phyloP scores from a whole-genome alignment of 345 rosid genomes.

The Zanthoxylum bungeanum region DNA sequence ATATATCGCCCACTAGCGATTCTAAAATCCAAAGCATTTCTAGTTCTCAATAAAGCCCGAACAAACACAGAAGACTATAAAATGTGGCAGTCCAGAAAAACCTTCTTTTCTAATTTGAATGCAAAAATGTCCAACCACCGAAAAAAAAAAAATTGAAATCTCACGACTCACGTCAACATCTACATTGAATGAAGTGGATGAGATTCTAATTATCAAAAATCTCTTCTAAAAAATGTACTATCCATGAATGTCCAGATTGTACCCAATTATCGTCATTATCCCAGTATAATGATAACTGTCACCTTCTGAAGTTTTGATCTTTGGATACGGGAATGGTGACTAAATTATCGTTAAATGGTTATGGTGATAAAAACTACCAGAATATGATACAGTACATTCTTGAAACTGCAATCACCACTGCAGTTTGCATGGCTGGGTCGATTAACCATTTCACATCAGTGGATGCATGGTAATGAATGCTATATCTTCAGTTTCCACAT shows the following conservation, averaged over 20 bases:
- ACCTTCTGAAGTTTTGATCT: not conserved
- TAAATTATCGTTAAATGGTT: not conserved
- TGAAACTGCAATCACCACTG: not conserved
- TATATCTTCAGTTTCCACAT: not conserved
- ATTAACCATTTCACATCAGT: not conserved
- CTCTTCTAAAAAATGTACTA: conserved; percentile 20
- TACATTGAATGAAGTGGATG: no score
- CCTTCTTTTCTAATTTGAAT: no score
- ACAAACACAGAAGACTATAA: no score
- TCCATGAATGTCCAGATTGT: not conserved
- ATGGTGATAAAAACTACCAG: conserved; percentile 6
- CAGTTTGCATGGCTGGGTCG: not conserved
- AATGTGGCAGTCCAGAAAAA: no score
- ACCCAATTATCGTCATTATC: conserved; percentile 31
- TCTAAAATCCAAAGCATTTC: no score
- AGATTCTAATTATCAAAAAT: no score
- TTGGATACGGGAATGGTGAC: not conserved
- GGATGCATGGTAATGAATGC: not conserved
- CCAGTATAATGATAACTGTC: conserved; percentile 13
- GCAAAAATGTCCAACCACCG: no score
- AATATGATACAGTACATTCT: not conserved
- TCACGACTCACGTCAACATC: no score
- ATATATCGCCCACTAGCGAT: no score
- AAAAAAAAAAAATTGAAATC: no score
- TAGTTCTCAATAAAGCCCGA: no score